Evolutionary conservation across 306 rosid species (phyloP).

Genomic region (Medicago lupulina): DNA sequence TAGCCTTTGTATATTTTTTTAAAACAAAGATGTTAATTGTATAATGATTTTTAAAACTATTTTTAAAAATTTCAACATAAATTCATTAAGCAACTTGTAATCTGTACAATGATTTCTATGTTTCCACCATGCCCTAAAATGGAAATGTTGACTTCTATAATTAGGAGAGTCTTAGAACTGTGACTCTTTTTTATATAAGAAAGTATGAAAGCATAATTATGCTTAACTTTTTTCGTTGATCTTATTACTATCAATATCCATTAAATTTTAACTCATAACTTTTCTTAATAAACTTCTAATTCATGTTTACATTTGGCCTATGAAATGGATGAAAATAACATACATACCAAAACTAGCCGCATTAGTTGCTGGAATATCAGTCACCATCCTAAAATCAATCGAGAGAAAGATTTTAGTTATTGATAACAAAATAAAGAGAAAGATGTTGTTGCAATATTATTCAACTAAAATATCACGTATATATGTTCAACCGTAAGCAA

Average conservation of each 20-base stretch:
- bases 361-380: slow-evolving; percentile 52
- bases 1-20: background rate
- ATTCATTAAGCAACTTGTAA: too few relatives aligned
- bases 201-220: too few relatives aligned
- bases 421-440: too few relatives aligned
- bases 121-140: too few relatives aligned
- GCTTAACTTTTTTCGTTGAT: background rate
- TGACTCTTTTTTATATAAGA: too few relatives aligned
- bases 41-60: too few relatives aligned
- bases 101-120: too few relatives aligned
- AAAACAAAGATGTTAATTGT: too few relatives aligned
- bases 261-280: background rate
- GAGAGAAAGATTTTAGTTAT: slow-evolving; percentile 18
- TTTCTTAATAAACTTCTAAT: background rate
- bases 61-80: background rate
- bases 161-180: background rate
- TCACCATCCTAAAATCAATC: slow-evolving; percentile 45
- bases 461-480: background rate
- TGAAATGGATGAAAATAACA: slow-evolving; percentile 8
- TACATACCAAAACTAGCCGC: slow-evolving; percentile 42
- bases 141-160: too few relatives aligned
- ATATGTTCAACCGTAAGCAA: background rate
- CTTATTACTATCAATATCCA: background rate
- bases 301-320: background rate
- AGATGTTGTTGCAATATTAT: too few relatives aligned